Conservation (phyloP, 2,329 filamentous ascomycete genomes). For the Exutisphaerella laricina region DNA sequence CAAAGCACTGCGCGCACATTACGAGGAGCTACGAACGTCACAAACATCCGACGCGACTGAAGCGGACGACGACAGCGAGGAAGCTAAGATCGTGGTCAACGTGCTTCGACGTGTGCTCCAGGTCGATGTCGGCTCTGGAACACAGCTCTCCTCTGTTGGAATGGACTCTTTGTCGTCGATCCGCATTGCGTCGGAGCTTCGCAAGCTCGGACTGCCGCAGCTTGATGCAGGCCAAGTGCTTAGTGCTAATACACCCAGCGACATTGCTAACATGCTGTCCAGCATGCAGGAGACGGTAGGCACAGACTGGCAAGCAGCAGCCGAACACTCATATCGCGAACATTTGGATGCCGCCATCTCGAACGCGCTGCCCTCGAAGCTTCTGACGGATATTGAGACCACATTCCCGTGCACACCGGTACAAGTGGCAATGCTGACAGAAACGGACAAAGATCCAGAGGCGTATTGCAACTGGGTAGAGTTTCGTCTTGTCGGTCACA, state of each 20-base stretch:
- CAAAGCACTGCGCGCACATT: conserved; percentile 55
- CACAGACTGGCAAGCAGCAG: conserved; percentile 1
- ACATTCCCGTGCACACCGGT: conserved; percentile 62
- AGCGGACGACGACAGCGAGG: conserved; percentile 4
- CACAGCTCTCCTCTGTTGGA: conserved; percentile 50
- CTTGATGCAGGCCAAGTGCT: conserved; percentile 59
- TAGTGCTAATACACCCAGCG: conserved; percentile 45
- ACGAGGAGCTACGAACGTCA: conserved; percentile 30
- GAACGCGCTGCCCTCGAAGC: conserved; percentile 1
- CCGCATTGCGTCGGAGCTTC: conserved; percentile 58
- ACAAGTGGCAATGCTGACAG: conserved; percentile 73
- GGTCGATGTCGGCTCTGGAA: conserved; percentile 22
- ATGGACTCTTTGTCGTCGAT: conserved; percentile 64
- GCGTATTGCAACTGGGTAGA: conserved; percentile 77
- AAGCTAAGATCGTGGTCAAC: conserved; percentile 11
- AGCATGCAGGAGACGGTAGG: background rate
- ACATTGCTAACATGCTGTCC: conserved; percentile 9
- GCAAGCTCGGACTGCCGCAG: conserved; percentile 48
- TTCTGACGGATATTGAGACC: conserved; percentile 28
- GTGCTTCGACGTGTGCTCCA: conserved; percentile 22
- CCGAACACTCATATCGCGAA: conserved; percentile 9
- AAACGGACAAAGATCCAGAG: conserved; percentile 55
- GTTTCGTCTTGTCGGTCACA: conserved; percentile 47
- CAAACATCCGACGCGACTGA: conserved; percentile 26
- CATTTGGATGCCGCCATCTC: conserved; percentile 7